These are phyloP conservation scores for Parathielavia hyrcaniae DNA, from an alignment of 495 filamentous ascomycete genomes.

Conservation along the genomic window DNA sequence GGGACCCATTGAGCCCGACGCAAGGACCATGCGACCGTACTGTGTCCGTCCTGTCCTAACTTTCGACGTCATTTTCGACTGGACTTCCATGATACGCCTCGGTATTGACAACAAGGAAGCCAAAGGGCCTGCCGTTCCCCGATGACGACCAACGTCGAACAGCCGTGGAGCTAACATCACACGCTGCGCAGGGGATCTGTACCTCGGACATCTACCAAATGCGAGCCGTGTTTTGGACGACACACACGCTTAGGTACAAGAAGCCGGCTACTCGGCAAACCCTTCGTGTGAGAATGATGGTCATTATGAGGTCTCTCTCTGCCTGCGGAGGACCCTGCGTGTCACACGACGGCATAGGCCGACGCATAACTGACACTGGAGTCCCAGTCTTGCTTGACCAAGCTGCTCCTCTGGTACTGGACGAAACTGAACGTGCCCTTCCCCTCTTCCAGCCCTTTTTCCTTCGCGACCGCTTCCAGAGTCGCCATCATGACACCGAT, in stretches of 20 bases:
- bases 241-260: too few relatives aligned
- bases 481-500: conserved; percentile 93
- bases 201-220: not conserved
- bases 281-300: not conserved
- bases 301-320: not conserved
- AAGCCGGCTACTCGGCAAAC: conserved; percentile 3
- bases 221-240: not conserved
- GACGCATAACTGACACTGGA: conserved; percentile 94
- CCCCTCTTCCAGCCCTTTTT: conserved; percentile 32
- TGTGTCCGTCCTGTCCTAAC: too few relatives aligned
- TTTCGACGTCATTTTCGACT: too few relatives aligned
- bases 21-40: too few relatives aligned
- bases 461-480: conserved; percentile 52
- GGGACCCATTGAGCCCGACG: too few relatives aligned
- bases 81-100: too few relatives aligned
- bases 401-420: conserved; percentile 82
- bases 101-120: too few relatives aligned
- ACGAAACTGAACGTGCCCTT: conserved; percentile 74
- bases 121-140: too few relatives aligned
- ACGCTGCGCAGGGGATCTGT: too few relatives aligned
- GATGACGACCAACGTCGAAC: too few relatives aligned
- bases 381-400: conserved; percentile 62
- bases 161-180: too few relatives aligned
- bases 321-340: not conserved
- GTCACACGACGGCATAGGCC: conserved; percentile 61